A percentile compares a stretch with the other conserved stretches of the same genome.
Conservation (phyloP, 495 filamentous ascomycete genomes). For the Saxophila tyrrhenica region DNA sequence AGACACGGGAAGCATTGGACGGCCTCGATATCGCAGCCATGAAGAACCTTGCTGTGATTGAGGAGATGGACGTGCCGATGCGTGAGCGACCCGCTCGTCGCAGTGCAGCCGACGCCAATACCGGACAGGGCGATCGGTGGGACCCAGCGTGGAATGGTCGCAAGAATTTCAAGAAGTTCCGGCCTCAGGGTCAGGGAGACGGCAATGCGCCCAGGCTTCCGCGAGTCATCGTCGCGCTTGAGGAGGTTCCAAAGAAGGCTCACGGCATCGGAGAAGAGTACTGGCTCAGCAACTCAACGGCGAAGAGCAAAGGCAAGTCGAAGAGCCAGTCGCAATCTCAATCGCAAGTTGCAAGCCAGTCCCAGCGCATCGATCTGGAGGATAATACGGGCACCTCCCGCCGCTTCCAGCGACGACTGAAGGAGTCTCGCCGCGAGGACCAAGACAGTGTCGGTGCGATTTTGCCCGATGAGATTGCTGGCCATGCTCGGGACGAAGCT, state of each 20-base stretch:
- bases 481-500: constrained; percentile 5
- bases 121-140: constrained; percentile 53
- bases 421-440: constrained; percentile 16
- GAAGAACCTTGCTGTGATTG: constrained; percentile 63
- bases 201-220: constrained; percentile 35
- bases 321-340: constrained; percentile 25
- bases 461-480: constrained; percentile 22
- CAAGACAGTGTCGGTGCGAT: constrained; percentile 23
- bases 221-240: constrained; percentile 63
- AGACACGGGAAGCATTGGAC: constrained; percentile 37
- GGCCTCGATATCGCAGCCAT: constrained; percentile 60
- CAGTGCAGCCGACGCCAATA: constrained; percentile 20
- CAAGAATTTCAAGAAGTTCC: constrained; percentile 93
- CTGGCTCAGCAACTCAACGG: constrained; percentile 48
- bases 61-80: constrained; percentile 55
- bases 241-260: constrained; percentile 66
- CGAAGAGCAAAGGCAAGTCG: constrained; percentile 16
- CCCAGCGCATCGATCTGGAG: constrained; percentile 13
- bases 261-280: constrained; percentile 80
- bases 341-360: constrained; percentile 14
- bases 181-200: constrained; percentile 47
- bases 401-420: constrained; percentile 17
- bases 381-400: constrained; percentile 3
- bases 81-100: constrained; percentile 19
- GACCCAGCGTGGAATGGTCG: constrained; percentile 87